Conservation (phyloP, 805 yeast genomes). For the Candida multigemmis region DNA sequence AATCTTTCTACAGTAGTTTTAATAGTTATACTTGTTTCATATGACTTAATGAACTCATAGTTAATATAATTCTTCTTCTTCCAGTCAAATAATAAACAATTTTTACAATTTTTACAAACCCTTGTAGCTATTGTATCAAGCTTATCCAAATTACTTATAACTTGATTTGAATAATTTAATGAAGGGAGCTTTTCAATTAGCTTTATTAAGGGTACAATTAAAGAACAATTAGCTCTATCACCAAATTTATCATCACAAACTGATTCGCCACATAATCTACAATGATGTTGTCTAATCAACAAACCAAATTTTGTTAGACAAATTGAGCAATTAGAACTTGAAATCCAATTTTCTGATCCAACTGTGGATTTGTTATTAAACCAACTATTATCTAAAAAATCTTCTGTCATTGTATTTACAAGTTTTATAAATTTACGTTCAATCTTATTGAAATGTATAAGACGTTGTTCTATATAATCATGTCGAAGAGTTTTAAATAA, state of each 20-base stretch:
- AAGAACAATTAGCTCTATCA: slow-evolving; percentile 53
- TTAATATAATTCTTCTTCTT: too few relatives aligned
- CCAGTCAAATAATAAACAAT: slow-evolving; percentile 47
- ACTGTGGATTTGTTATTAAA: too few relatives aligned
- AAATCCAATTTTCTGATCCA: slow-evolving; percentile 57
- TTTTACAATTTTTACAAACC: slow-evolving; percentile 63
- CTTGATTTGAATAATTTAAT: slow-evolving; percentile 22
- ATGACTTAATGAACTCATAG: too few relatives aligned
- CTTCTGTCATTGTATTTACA: too few relatives aligned
- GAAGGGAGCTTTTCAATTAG: slow-evolving; percentile 28
- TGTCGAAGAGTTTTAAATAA: too few relatives aligned
- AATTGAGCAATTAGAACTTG: slow-evolving; percentile 44
- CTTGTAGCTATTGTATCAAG: slow-evolving; percentile 27
- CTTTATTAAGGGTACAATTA: slow-evolving; percentile 48
- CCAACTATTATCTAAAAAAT: too few relatives aligned
- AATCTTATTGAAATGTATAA: too few relatives aligned
- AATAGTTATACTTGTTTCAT: too few relatives aligned
- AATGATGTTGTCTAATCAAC: slow-evolving; percentile 73
- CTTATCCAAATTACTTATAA: slow-evolving; percentile 8
- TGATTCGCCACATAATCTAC: slow-evolving; percentile 77
- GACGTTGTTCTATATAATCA: too few relatives aligned
- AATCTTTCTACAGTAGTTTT: too few relatives aligned
- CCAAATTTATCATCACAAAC: slow-evolving; percentile 59
- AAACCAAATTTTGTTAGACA: slow-evolving; percentile 55
- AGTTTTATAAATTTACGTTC: slow-evolving; percentile 53